phyloP scores from a whole-genome alignment of 2,329 filamentous ascomycete species.

The Penicillium sp. region DNA sequence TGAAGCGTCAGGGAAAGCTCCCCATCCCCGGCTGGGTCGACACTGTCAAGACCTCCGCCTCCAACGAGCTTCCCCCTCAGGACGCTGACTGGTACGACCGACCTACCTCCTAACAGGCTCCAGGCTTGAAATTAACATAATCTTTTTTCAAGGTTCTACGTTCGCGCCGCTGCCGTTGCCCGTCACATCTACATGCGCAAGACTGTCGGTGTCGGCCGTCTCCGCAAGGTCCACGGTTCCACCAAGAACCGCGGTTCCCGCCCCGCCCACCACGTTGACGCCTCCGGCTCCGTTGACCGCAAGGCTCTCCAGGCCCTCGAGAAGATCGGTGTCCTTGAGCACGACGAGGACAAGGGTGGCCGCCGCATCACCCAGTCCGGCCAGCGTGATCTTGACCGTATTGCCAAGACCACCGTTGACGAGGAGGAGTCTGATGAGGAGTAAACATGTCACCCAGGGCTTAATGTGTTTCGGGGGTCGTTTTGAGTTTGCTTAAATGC shows the following conservation, averaged over 20 bases:
- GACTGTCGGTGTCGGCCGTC: constrained; percentile 96
- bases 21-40: constrained; percentile 80
- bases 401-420: constrained; percentile 70
- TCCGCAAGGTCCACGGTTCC: constrained; percentile 93
- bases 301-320: constrained; percentile 96
- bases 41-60: constrained; percentile 96
- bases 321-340: constrained; percentile 98
- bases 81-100: constrained; percentile 91
- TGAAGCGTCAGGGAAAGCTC: constrained; percentile 71
- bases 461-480: constrained; percentile 29
- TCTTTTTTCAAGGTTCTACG: constrained; percentile 58
- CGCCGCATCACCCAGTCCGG: constrained; percentile 97
- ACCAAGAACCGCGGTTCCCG: constrained; percentile 95
- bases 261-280: constrained; percentile 93
- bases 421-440: constrained; percentile 48
- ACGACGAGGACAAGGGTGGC: constrained; percentile 97
- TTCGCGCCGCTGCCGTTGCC: constrained; percentile 89
- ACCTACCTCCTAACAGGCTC: constrained; percentile 25
- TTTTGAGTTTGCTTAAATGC: constrained; percentile 19
- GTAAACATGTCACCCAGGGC: constrained; percentile 37
- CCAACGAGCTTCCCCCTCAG: constrained; percentile 97
- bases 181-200: constrained; percentile 99
- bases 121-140: constrained; percentile 6
- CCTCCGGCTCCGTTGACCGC: constrained; percentile 92
- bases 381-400: constrained; percentile 98